phyloP scores from a whole-genome alignment of 75 land plant species.

The Cryptomeria japonica region DNA sequence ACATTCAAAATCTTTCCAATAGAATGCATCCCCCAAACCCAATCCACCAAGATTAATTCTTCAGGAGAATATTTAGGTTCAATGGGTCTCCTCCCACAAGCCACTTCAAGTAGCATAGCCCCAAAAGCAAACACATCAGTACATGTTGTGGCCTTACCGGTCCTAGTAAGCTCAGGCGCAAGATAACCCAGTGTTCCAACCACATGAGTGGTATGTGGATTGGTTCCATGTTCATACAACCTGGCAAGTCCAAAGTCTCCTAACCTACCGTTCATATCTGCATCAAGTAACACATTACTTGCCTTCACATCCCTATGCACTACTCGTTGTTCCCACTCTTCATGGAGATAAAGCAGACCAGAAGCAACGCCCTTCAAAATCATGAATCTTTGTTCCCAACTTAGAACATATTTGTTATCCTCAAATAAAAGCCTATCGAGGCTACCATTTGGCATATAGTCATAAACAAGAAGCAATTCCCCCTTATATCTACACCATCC shows the following conservation, averaged over 20 bases:
- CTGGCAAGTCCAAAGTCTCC: slow-evolving; percentile 78
- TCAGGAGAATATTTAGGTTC: slow-evolving; percentile 14
- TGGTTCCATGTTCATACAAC: slow-evolving; percentile 33
- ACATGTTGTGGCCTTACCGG: slow-evolving; percentile 24
- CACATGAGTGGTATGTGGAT: slow-evolving; percentile 32
- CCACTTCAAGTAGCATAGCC: slow-evolving; percentile 29
- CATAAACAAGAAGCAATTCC: slow-evolving; percentile 65
- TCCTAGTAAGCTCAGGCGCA: slow-evolving; percentile 25
- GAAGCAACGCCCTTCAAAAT: slow-evolving; percentile 52
- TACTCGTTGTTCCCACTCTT: slow-evolving; percentile 54
- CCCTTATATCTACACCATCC: slow-evolving; percentile 65
- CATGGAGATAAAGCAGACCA: slow-evolving; percentile 64
- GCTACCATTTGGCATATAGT: slow-evolving; percentile 78
- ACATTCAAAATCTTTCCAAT: slow-evolving; percentile 16
- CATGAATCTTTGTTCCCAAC: slow-evolving; percentile 35
- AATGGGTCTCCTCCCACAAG: slow-evolving; percentile 33
- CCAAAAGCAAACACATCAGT: slow-evolving; percentile 40
- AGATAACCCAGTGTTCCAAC: slow-evolving; percentile 32
- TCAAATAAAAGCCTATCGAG: slow-evolving; percentile 58
- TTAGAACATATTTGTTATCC: slow-evolving; percentile 23
- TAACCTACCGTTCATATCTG: slow-evolving; percentile 45
- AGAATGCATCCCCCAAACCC: slow-evolving; percentile 24
- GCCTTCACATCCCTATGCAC: slow-evolving; percentile 77
- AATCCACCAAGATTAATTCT: slow-evolving; percentile 23
- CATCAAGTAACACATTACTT: slow-evolving; percentile 65